phyloP scores from a whole-genome alignment of 129 eudicot species.

The Dittrichia graveolens region DNA sequence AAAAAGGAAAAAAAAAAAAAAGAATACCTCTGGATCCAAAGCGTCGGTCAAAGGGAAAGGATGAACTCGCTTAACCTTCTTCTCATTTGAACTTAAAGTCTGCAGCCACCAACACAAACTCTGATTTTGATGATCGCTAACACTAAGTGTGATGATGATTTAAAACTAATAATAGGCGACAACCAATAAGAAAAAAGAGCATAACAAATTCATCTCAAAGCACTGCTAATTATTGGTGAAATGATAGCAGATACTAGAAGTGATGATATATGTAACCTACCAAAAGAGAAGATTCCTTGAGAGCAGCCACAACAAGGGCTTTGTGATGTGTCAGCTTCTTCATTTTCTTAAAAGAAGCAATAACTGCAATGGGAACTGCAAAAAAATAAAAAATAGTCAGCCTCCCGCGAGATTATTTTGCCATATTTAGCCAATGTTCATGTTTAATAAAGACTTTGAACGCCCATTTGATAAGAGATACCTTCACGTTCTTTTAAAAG shows the following conservation, averaged over 20 bases:
- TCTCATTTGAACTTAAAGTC: constrained; percentile 77
- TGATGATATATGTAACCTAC: constrained; percentile 45
- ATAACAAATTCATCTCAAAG: neutral
- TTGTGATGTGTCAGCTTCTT: constrained; percentile 72
- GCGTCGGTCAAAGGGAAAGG: constrained; percentile 62
- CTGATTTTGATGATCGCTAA: neutral
- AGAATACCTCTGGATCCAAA: constrained; percentile 74
- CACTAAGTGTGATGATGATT: neutral
- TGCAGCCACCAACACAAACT: constrained; percentile 38
- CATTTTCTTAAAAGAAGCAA: constrained; percentile 77
- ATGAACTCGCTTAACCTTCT: constrained; percentile 81
- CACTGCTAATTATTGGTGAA: neutral
- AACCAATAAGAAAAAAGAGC: neutral
- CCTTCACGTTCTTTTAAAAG: neutral
- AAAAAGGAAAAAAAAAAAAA: constrained; percentile 5
- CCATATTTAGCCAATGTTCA: neutral
- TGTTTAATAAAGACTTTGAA: constrained; percentile 14
- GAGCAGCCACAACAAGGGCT: constrained; percentile 72
- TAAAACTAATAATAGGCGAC: neutral
- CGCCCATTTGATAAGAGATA: constrained; percentile 11
- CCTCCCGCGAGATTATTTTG: constrained; percentile 3
- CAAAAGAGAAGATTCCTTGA: constrained; percentile 74
- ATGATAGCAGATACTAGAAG: constrained; percentile 5
- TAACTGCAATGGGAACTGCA: constrained; percentile 88
- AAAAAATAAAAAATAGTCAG: constrained; percentile 13